phyloP scores from a whole-genome alignment of 2,329 filamentous ascomycete genomes.

The Epichloe elymi region DNA sequence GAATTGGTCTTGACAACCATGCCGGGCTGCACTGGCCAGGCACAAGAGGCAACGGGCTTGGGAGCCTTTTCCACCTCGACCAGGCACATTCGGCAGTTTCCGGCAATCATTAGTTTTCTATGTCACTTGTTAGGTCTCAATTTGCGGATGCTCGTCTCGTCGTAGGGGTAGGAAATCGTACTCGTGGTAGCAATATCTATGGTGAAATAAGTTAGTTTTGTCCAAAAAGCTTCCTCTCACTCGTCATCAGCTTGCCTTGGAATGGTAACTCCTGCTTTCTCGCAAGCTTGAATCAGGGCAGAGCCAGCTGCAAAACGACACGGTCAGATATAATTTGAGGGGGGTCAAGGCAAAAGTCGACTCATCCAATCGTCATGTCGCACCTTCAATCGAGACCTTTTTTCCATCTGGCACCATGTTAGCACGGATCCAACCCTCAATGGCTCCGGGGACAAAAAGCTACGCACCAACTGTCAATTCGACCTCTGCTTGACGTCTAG shows the following conservation, averaged over 20 bases:
- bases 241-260: constrained; percentile 48
- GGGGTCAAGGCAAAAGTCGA: background rate
- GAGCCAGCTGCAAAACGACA: constrained; percentile 58
- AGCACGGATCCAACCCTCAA: constrained; percentile 18
- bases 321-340: constrained; percentile 20
- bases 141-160: constrained; percentile 15
- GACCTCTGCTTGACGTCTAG: constrained; percentile 74
- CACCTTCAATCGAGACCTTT: constrained; percentile 97
- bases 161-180: constrained; percentile 32
- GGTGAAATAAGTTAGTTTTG: constrained; percentile 11
- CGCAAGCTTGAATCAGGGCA: constrained; percentile 95
- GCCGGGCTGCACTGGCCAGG: constrained; percentile 94
- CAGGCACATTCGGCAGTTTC: constrained; percentile 98
- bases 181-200: constrained; percentile 97
- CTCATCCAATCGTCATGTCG: constrained; percentile 10
- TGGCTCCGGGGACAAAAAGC: constrained; percentile 14
- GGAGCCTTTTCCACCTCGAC: constrained; percentile 95
- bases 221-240: background rate
- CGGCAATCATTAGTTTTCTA: constrained; percentile 96
- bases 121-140: constrained; percentile 26
- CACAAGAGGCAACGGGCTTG: constrained; percentile 95
- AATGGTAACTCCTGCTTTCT: constrained; percentile 85
- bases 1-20: constrained; percentile 99
- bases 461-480: constrained; percentile 81
- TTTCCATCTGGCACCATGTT: constrained; percentile 62